A percentile compares a stretch with the other conserved stretches of the same genome.
These are phyloP conservation scores for Dacryopinax spathularia DNA, from an alignment of 768 basidiomycete species.

Conservation along the genomic window DNA sequence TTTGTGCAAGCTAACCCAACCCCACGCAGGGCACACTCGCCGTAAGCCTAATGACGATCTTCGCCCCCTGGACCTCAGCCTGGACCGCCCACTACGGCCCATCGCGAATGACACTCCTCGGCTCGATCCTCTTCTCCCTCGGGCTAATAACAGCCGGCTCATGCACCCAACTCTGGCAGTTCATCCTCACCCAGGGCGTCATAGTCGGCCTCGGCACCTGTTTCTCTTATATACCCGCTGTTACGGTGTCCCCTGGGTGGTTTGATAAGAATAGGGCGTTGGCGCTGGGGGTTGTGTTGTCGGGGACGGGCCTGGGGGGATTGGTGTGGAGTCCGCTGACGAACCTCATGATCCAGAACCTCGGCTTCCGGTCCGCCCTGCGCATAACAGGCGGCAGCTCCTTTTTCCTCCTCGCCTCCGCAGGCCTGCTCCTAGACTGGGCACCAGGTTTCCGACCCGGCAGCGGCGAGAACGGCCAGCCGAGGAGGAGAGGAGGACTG, in stretches of 20 bases:
- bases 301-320: conserved; percentile 7
- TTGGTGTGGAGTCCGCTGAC: conserved; percentile 14
- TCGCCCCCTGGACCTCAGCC: conserved; percentile 4
- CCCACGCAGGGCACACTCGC: conserved; percentile 5
- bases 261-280: conserved; percentile 8
- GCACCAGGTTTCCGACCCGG: conserved; percentile 4
- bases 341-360: conserved; percentile 3
- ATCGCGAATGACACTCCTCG: neutral
- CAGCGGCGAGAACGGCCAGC: neutral
- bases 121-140: neutral
- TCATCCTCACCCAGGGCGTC: conserved; percentile 7
- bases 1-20: neutral
- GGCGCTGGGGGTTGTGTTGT: conserved; percentile 7
- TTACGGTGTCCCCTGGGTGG: conserved; percentile 7
- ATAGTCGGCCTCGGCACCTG: conserved; percentile 5
- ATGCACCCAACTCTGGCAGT: conserved; percentile 7
- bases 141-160: conserved; percentile 2
- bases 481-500: conserved; percentile 4
- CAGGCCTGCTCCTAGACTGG: conserved; percentile 10
- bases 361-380: conserved; percentile 11
- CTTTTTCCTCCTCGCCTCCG: conserved; percentile 2
- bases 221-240: conserved; percentile 8
- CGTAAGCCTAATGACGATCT: conserved; percentile 9
- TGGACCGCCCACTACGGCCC: conserved; percentile 5
- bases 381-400: conserved; percentile 11